Evolutionary conservation across 2,329 filamentous ascomycete genomes (phyloP), one percentile per base, ranked within the genome.

Genomic region (Penicillium polonicum): DNA sequence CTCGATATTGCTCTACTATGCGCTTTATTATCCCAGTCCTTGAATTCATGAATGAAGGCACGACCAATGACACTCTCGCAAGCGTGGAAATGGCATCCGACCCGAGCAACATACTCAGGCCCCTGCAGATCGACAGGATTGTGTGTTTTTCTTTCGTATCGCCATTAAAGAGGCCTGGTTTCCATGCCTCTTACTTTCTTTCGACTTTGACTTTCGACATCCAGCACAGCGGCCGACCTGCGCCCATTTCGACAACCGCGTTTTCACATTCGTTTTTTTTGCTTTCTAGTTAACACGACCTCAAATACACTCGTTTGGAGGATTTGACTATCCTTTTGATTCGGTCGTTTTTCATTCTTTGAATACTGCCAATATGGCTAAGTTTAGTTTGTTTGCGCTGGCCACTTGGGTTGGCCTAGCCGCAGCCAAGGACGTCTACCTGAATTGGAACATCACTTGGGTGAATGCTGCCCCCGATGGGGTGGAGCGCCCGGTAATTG

Each of bases 401-500:
- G 64, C 64, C 39, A 53, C 63, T 15, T 57, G 57, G 38, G 58
- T 56, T 13, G 65, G 59, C 21, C 52, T 67, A 21, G 65, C 50
- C 2, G 61, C 55, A 4, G 65, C 65, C 10, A 67, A 66, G 49
- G 65, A 67, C n/a, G 65, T 67, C 3, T 58, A 62, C 51, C 56
- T 66, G 4, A 46, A 65, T 8, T 91, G 88, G 76, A 85, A 87
- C 65, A 80, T 91, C 61, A 83, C 82, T 57, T 92, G 89, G 89
- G 85, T 90, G 12, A 82, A 76, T 42, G 84, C 87, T 35, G 88
- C 89, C 65, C 90, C 90, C 0, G 90, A 93, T 75, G 87, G 86
- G 23, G 77, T 80, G 8, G 79, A 83, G 39, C 82, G 89, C 33
- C 81, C 85, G 1, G 83, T 84, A 4, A 90, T 93, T 69, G 89